These are phyloP conservation scores for Apodospora peruviana DNA, from an alignment of 495 filamentous ascomycete species.

Conservation along the genomic window DNA sequence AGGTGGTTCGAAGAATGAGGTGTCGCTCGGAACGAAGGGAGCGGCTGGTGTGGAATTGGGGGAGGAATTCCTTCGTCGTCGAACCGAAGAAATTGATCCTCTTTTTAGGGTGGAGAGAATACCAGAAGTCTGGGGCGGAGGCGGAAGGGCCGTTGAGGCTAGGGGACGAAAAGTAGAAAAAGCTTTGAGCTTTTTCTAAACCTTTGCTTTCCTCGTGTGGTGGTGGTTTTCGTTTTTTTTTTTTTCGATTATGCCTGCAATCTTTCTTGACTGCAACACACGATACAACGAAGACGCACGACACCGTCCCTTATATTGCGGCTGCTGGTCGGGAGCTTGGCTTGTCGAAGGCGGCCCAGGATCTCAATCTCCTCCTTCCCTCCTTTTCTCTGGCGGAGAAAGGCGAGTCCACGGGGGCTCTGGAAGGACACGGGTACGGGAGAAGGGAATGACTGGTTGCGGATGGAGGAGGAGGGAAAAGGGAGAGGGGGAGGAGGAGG, in stretches of 20 bases:
- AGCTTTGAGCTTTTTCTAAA: conserved; percentile 3
- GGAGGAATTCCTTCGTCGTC: conserved; percentile 29
- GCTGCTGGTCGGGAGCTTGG: conserved; percentile 10
- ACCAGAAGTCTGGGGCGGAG: conserved; percentile 12
- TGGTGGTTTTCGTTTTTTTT: too few relatives aligned
- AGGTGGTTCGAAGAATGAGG: conserved; percentile 13
- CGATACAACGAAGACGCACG: too few relatives aligned
- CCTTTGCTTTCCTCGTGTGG: conserved; percentile 15
- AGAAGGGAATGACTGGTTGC: conserved; percentile 50
- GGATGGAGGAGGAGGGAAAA: conserved; percentile 46
- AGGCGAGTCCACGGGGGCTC: conserved; percentile 26
- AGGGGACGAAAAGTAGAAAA: conserved; percentile 10
- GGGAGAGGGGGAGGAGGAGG: conserved; percentile 46
- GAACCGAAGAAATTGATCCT: conserved; percentile 33
- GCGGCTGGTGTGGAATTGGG: conserved; percentile 8
- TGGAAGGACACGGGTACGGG: conserved; percentile 34
- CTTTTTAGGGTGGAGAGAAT: conserved; percentile 6
- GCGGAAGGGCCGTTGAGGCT: conserved; percentile 13
- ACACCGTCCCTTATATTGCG: conserved; percentile 17
- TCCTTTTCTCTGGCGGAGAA: conserved; percentile 30
- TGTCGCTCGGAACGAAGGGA: conserved; percentile 24
- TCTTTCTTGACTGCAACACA: too few relatives aligned
- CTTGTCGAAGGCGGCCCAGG: conserved; percentile 25
- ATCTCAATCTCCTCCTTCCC: conserved; percentile 37
- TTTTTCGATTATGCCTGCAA: too few relatives aligned